Percentiles rank a stretch among this genome's conserved stretches.
phyloP scores from a whole-genome alignment of 2,329 filamentous ascomycete species.

The Thelonectria olida region DNA sequence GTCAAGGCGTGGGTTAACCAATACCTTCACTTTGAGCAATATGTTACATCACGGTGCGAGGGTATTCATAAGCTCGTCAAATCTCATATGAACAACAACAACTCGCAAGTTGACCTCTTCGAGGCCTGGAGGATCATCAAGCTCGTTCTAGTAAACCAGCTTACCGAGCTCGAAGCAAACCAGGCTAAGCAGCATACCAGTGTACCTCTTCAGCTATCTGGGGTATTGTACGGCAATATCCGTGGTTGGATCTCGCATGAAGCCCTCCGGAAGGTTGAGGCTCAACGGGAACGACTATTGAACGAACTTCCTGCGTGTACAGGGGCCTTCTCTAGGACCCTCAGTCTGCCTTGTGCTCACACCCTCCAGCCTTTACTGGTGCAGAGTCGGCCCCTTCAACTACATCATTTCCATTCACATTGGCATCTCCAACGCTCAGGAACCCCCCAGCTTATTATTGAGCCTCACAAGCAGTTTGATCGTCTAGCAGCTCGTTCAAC shows the following conservation, averaged over 20 bases:
- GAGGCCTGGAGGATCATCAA: slow-evolving; percentile 29
- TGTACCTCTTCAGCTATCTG: slow-evolving; percentile 14
- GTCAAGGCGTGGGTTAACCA: too few relatives aligned
- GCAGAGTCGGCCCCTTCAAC: neutral
- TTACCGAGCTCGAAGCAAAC: slow-evolving; percentile 20
- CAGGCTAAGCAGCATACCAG: slow-evolving; percentile 24
- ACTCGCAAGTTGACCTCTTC: slow-evolving; percentile 28
- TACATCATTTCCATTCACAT: neutral
- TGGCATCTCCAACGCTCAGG: neutral
- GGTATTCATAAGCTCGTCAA: slow-evolving; percentile 14
- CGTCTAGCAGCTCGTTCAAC: neutral
- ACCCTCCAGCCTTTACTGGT: neutral
- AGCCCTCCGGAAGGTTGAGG: neutral
- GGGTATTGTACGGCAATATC: too few relatives aligned
- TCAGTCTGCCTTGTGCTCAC: neutral
- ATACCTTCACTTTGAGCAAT: slow-evolving; percentile 25
- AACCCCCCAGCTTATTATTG: neutral
- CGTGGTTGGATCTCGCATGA: neutral
- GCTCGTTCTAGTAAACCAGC: slow-evolving; percentile 2
- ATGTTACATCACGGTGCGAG: slow-evolving; percentile 19
- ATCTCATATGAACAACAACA: slow-evolving; percentile 18
- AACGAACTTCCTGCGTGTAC: slow-evolving; percentile 20
- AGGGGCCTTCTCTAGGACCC: slow-evolving; percentile 16
- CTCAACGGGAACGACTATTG: neutral
- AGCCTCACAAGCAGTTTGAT: neutral